Percentiles rank a stretch among this genome's conserved stretches.
Evolutionary conservation across 352 stramenopile genomes (phyloP).

Genomic region (Aphanomyces invadans): DNA sequence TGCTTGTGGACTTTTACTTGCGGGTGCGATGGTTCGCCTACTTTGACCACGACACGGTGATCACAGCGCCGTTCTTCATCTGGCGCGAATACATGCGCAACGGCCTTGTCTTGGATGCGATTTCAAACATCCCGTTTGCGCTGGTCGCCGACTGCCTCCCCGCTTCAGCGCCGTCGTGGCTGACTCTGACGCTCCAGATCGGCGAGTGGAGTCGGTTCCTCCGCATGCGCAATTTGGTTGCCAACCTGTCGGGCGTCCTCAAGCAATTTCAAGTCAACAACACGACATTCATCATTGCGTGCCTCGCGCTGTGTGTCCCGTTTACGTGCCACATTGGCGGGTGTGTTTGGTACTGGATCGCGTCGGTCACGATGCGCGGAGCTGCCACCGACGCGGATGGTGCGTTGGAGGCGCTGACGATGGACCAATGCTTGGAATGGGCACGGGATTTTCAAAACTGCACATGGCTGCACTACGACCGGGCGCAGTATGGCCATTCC

Average conservation of each 20-base stretch:
- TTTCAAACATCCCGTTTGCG: slow-evolving; percentile 48
- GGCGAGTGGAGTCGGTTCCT: slow-evolving; percentile 10
- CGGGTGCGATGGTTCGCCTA: slow-evolving; percentile 53
- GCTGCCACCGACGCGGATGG: background rate
- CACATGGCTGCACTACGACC: slow-evolving; percentile 61
- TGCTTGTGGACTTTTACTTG: slow-evolving; percentile 46
- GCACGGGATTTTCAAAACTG: slow-evolving; percentile 37
- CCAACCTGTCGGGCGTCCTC: background rate
- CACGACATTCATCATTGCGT: slow-evolving; percentile 13
- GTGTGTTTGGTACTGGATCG: slow-evolving; percentile 12
- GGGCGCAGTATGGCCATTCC: slow-evolving; percentile 45
- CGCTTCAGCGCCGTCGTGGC: no score
- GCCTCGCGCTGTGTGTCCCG: slow-evolving; percentile 4
- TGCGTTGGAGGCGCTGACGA: slow-evolving; percentile 30
- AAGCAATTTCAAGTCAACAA: slow-evolving; percentile 18
- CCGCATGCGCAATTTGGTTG: background rate
- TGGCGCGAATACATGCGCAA: slow-evolving; percentile 51
- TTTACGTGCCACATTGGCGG: slow-evolving; percentile 13
- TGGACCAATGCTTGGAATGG: slow-evolving; percentile 35
- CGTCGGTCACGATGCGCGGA: background rate
- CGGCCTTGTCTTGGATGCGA: slow-evolving; percentile 42
- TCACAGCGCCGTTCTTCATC: slow-evolving; percentile 55
- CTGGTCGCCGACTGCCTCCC: slow-evolving; percentile 43
- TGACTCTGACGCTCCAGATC: background rate
- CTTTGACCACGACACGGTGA: slow-evolving; percentile 48